Conservation (phyloP, 148 eudicot genomes). For the Fagopyrum homotropicum region DNA sequence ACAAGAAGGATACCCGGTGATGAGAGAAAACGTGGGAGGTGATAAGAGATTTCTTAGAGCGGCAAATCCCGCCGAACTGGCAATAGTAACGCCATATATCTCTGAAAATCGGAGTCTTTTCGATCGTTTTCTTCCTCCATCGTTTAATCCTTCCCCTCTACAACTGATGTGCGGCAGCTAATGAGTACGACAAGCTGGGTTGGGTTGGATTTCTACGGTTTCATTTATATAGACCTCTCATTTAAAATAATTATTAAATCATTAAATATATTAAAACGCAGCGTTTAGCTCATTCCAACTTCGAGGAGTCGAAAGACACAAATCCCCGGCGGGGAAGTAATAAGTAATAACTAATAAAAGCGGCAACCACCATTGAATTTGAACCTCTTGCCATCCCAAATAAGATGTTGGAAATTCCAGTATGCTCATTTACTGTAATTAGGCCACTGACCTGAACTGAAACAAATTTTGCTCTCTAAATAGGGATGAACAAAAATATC, state of each 20-base stretch:
- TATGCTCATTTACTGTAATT: no score
- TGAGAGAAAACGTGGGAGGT: conserved; percentile 32
- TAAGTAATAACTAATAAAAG: background rate
- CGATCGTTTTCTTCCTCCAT: background rate
- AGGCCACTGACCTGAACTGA: no score
- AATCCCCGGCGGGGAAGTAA: conserved; percentile 1
- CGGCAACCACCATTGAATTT: background rate
- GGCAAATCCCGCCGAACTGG: conserved; percentile 47
- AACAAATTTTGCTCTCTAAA: background rate
- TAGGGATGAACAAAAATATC: no score
- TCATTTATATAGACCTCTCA: background rate
- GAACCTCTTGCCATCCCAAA: background rate
- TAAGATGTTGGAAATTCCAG: no score
- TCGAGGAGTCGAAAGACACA: background rate
- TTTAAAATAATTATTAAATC: background rate
- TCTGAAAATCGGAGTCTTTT: conserved; percentile 37
- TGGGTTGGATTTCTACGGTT: conserved; percentile 3
- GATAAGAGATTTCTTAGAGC: conserved; percentile 49
- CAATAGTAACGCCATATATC: conserved; percentile 81
- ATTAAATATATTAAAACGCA: background rate
- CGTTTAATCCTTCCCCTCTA: background rate
- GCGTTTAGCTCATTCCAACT: background rate
- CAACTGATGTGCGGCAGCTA: background rate
- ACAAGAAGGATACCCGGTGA: conserved; percentile 32
- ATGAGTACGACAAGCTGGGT: background rate